phyloP scores from a whole-genome alignment of 495 filamentous ascomycete genomes.

The Hypoxylon lenormandii region DNA sequence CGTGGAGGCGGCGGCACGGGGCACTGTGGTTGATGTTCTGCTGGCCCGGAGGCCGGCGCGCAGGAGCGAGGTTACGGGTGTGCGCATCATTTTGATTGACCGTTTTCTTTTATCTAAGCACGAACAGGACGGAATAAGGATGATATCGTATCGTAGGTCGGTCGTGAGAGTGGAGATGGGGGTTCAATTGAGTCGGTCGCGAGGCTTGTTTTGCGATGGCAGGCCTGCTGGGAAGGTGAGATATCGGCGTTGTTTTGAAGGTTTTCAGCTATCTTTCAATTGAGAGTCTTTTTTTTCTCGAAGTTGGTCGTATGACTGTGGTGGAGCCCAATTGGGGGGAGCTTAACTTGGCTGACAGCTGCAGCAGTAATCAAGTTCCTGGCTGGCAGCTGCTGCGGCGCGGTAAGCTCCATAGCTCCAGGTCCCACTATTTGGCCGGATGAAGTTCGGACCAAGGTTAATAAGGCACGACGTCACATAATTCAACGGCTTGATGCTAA shows the following conservation, averaged over 20 bases:
- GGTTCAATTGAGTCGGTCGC: conserved; percentile 56
- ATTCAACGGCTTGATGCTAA: neutral
- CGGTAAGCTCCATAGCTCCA: conserved; percentile 38
- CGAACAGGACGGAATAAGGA: no score
- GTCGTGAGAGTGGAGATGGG: conserved; percentile 57
- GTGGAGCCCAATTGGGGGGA: conserved; percentile 45
- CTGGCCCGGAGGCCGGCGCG: conserved; percentile 59
- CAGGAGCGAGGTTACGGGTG: conserved; percentile 53
- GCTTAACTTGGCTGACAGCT: conserved; percentile 29
- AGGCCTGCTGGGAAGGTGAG: conserved; percentile 36
- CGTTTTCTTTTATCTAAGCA: neutral
- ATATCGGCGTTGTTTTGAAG: conserved; percentile 49
- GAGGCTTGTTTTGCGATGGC: neutral
- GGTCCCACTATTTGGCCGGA: conserved; percentile 20
- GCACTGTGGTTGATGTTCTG: conserved; percentile 57
- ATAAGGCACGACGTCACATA: conserved; percentile 40
- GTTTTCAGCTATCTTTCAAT: conserved; percentile 32
- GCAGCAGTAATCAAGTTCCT: no score
- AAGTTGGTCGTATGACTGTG: conserved; percentile 48
- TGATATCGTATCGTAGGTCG: conserved; percentile 28
- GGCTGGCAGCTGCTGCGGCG: conserved; percentile 22
- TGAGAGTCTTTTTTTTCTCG: conserved; percentile 48
- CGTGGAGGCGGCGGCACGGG: conserved; percentile 73
- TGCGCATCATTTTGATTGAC: conserved; percentile 57
- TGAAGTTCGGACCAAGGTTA: conserved; percentile 51